These are phyloP conservation scores for Tricholoma matsutake DNA, from an alignment of 768 basidiomycete species.

Conservation along the genomic window DNA sequence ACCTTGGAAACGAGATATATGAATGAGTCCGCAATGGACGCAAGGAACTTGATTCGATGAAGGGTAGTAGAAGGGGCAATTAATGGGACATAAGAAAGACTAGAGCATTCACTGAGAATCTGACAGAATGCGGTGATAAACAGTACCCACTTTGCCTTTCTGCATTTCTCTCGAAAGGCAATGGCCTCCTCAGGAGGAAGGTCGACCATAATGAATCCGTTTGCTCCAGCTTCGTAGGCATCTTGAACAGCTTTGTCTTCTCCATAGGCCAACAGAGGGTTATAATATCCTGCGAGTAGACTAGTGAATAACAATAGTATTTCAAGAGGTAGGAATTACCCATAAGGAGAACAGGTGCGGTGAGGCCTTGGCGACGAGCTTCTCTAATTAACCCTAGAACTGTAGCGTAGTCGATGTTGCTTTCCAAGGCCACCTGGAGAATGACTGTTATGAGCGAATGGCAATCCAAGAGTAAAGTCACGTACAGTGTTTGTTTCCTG, in stretches of 20 bases:
- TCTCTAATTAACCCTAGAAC: conserved; percentile 75
- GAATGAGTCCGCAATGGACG: conserved; percentile 94
- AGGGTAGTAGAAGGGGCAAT: conserved; percentile 93
- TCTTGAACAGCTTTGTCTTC: conserved; percentile 93
- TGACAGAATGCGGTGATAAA: background rate
- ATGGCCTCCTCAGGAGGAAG: conserved; percentile 97
- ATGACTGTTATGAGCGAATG: conserved; percentile 8
- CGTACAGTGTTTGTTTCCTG: conserved; percentile 91
- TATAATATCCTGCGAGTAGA: conserved; percentile 80
- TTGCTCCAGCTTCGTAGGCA: conserved; percentile 86
- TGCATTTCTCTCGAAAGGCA: conserved; percentile 85
- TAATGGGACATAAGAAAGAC: conserved; percentile 91
- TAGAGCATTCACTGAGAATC: conserved; percentile 27
- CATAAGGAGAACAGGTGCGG: conserved; percentile 89
- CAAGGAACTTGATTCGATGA: conserved; percentile 83
- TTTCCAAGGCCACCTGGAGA: conserved; percentile 75
- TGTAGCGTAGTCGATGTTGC: conserved; percentile 72
- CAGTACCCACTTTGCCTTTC: conserved; percentile 63
- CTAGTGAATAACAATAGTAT: conserved; percentile 3
- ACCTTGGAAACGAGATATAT: conserved; percentile 99
- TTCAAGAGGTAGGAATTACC: conserved; percentile 42
- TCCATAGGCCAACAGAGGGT: conserved; percentile 91
- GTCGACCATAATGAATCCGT: conserved; percentile 97
- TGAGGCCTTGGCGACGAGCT: conserved; percentile 80
- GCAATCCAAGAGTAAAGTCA: conserved; percentile 8